Base-by-base conservation (phyloP, 148 eudicot genomes). In the Salicornia ramosissima region DNA sequence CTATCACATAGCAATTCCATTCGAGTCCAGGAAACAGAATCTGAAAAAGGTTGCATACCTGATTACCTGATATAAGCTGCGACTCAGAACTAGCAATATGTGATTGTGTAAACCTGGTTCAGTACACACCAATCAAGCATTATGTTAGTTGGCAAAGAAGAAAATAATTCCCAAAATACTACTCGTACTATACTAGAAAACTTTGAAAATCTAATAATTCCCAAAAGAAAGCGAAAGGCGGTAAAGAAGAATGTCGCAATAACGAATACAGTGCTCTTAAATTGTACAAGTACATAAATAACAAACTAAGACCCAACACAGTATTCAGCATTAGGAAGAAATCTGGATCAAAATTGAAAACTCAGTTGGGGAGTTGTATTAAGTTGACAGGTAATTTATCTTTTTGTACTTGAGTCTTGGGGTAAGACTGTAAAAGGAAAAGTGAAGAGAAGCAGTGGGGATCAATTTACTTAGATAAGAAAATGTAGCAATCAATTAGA, bases 11-110 rank as follows among this genome's bases (percentile, higher is more conserved):
- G 24, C 25, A 46, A 33, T 13, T 56, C 55, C 5, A 30, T 15
- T 19, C 8, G 58, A 18, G 71, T 36, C 18, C 34, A 65, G 14
- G 14, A 65, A 45, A 25, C 13, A 24, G n/a, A 65, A 13, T 65
- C 31, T 25, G 13, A 16, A 10, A 11, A 49, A 45, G 24, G 26
- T 55, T 54, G 65, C 57, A 14, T 74, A 66, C 77, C 71, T 67
- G 53, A 59, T 33, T 36, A 36, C 5, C 40, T 13, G n/a, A 64
- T 40, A 54, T 43, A 19, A 39, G 14, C 65, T 52, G n/a, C n/a
- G n/a, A n/a, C n/a, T 53, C 59, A 12, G 43, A 29, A 19, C 11
- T n/a, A 19, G 42, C 42, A 28, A 30, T 31, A n/a, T n/a, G n/a
- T n/a, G n/a, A n/a, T n/a, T n/a, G n/a, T n/a, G n/a, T n/a, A n/a